A percentile compares a stretch with the other conserved stretches of the same genome.
These are phyloP conservation scores for Dissophora globulifera DNA, from an alignment of 192 early-diverging fungal genomes.

Conservation along the genomic window DNA sequence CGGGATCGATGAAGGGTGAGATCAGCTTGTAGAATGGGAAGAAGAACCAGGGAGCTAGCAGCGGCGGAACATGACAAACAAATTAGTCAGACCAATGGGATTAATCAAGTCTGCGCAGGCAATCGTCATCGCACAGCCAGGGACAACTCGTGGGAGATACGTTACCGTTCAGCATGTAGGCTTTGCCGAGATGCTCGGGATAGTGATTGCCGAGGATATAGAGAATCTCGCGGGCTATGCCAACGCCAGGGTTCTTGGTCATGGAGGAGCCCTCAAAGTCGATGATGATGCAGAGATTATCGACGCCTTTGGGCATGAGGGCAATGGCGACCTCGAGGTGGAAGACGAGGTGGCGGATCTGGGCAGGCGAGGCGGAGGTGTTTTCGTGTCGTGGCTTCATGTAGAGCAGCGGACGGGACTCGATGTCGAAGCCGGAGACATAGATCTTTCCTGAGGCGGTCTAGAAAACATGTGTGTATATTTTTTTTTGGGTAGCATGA, in stretches of 20 bases:
- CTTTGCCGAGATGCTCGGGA: constrained; percentile 82
- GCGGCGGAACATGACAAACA: background rate
- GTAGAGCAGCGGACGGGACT: constrained; percentile 79
- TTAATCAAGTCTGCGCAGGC: no score
- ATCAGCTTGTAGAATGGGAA: constrained; percentile 84
- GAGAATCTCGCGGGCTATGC: constrained; percentile 82
- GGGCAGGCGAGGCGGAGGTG: constrained; percentile 75
- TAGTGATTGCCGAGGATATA: constrained; percentile 88
- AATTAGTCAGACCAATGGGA: no score
- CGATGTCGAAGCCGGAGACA: constrained; percentile 83
- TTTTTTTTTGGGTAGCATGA: background rate
- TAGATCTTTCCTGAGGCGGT: constrained; percentile 85
- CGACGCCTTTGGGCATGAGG: constrained; percentile 79
- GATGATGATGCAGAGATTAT: constrained; percentile 81
- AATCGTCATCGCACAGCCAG: no score
- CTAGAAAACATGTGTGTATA: constrained; percentile 17
- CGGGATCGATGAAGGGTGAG: constrained; percentile 91
- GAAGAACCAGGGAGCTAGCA: constrained; percentile 85
- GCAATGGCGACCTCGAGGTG: constrained; percentile 82
- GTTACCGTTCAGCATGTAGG: constrained; percentile 73
- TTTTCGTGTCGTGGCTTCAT: constrained; percentile 84
- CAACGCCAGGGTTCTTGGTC: constrained; percentile 74
- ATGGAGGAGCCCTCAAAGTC: constrained; percentile 80
- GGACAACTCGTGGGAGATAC: no score
- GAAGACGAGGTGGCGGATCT: constrained; percentile 86